These are phyloP conservation scores for Cladobotryum mycophilum DNA, from an alignment of 2,329 filamentous ascomycete species.

Conservation along the genomic window DNA sequence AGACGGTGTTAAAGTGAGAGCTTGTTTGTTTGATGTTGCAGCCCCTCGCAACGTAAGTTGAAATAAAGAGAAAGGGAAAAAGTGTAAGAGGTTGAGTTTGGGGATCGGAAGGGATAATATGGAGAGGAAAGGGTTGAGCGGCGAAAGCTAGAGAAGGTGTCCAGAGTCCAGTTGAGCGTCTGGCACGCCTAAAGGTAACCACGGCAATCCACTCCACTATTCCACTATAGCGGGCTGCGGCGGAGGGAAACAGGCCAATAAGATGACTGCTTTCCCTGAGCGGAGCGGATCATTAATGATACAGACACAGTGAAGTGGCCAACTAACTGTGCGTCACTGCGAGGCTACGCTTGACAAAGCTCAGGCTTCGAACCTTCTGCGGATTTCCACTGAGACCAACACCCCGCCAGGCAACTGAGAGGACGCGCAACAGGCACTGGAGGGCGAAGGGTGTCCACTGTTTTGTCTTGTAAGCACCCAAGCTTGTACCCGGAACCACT, in stretches of 20 bases:
- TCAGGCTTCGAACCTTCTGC: conserved; percentile 27
- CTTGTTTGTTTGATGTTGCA: background rate
- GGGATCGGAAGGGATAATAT: conserved; percentile 2
- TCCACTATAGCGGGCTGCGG: conserved; percentile 1
- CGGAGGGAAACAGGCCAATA: conserved; percentile 29
- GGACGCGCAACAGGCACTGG: conserved; percentile 12
- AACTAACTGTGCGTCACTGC: conserved; percentile 14
- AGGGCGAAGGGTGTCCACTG: too few relatives aligned
- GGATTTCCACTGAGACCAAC: conserved; percentile 19
- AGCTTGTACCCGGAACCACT: too few relatives aligned
- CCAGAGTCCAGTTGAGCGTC: conserved; percentile 4
- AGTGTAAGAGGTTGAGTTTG: conserved; percentile 2
- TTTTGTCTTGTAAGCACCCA: too few relatives aligned
- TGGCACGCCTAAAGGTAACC: conserved; percentile 7
- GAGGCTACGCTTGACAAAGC: conserved; percentile 3
- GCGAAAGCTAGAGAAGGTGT: conserved; percentile 16
- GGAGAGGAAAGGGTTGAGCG: conserved; percentile 14
- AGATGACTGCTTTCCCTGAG: conserved; percentile 22
- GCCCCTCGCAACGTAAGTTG: conserved; percentile 2
- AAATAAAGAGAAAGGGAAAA: background rate
- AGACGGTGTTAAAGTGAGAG: conserved; percentile 4
- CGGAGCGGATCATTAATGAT: conserved; percentile 33
- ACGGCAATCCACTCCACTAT: conserved; percentile 6
- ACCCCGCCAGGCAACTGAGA: conserved; percentile 13
- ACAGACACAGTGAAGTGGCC: conserved; percentile 13